Evolutionary conservation across 805 yeast species (phyloP), one percentile per base, ranked within the genome.

Genomic region (Yarrowia divulgata): DNA sequence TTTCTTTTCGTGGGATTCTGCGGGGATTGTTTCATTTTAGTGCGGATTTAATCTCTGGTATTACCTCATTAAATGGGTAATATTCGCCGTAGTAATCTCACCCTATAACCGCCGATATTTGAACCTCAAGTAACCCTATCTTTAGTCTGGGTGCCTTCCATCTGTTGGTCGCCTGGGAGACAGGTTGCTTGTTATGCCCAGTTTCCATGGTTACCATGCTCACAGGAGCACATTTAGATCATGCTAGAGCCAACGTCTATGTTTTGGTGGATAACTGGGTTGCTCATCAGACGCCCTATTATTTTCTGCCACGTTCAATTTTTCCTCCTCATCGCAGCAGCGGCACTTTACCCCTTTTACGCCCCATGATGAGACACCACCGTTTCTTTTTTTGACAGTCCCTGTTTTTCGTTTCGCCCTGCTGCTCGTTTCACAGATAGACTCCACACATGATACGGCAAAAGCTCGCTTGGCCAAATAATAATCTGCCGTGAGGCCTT

Each of bases 391-490:
- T 34, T 23, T 23, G 29, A 19, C 37, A 32, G 40, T 10, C 43
- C 45, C 35, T 19, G 13, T 37, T 37, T 37, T 39, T 54, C 60
- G 60, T 54, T 37, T 54, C 37, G 19, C 58, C 57, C 58, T 54
- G 58, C 58, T 52, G 58, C 58, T 35, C 60, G 60, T 54, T 54
- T 54, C 60, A 54, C 39, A 39, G 60, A 54, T 54, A 54, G 45
- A 54, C 60, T 54, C 60, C 16, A 14, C 45, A 37, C 45, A 39
- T 54, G 60, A 39, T 54, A 19, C 60, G 45, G 60, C 60, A 19
- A 54, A 37, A 37, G 23, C 7, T 54, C 60, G 60, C 35, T 54
- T 54, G 60, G 45, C 45, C 60, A 54, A 54, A 54, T 54, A 54
- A 54, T 54, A 46, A 54, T 54, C 43, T 54, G 42, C 37, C 45